A percentile compares a stretch with the other conserved stretches of the same genome.
phyloP scores from a whole-genome alignment of 352 stramenopile genomes.

The Blastocystis sp. region DNA sequence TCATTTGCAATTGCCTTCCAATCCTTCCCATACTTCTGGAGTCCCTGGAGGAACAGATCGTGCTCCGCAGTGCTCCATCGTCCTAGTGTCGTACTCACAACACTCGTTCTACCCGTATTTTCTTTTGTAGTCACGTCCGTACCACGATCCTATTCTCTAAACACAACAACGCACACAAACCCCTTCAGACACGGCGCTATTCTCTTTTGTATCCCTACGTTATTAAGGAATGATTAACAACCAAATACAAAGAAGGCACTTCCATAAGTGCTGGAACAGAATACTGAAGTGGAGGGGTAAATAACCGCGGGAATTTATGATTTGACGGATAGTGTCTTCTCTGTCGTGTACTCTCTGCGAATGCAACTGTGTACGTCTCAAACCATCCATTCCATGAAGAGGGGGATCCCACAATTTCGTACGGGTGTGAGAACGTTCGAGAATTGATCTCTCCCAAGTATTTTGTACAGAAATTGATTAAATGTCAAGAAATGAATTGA shows the following conservation, averaged over 20 bases:
- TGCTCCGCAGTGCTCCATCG: slow-evolving; percentile 75
- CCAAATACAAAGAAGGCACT: background rate
- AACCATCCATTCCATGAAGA: background rate
- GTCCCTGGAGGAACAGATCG: slow-evolving; percentile 71
- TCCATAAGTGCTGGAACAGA: background rate
- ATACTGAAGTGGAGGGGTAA: background rate
- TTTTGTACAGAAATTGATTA: background rate
- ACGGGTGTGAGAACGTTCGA: background rate
- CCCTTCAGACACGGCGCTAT: background rate
- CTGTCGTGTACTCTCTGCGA: too few species aligned
- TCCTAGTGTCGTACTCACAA: slow-evolving; percentile 55
- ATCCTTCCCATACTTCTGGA: slow-evolving; percentile 72
- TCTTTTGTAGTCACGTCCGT: background rate
- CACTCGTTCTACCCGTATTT: background rate
- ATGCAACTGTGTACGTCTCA: too few species aligned
- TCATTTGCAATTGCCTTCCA: slow-evolving; percentile 69
- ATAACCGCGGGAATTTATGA: background rate
- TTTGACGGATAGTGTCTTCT: too few species aligned
- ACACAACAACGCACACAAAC: background rate
- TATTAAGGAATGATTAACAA: background rate
- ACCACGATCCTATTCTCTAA: background rate
- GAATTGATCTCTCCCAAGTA: too few species aligned
- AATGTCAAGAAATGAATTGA: background rate
- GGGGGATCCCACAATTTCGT: background rate
- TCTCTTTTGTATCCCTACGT: background rate